Base-by-base conservation (phyloP, 257 asterid genomes). In the Henckelia pumila region DNA sequence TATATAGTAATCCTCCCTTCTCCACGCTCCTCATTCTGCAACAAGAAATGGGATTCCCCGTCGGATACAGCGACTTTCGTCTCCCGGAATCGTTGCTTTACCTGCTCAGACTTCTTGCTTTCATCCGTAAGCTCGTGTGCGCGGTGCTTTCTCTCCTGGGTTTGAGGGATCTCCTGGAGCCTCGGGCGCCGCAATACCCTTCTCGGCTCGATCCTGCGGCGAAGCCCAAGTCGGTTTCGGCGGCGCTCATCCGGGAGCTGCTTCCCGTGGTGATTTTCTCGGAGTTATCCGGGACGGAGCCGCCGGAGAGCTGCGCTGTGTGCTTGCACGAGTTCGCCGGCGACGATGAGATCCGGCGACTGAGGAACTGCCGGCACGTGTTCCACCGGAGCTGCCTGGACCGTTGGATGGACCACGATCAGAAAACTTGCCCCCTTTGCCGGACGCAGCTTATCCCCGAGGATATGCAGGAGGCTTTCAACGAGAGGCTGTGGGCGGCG, bases 391-490 rank as follows among this genome's bases (percentile, higher is more conserved):
- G 73, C 29, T 87, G 95, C 66, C 59, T 87, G 47, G 95, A 87
- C 82, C 89, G 89, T 26, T 87, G 95, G 95, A 85, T 87, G 89
- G 91, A 85, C 60, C 91, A 81, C 47, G 91, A 85, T 75, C 95
- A 83, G 83, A 85, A 83, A 28, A 87, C 91, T 22, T 87, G 95
- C 65, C 95, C 95, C 10, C 89, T 87, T 19, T 87, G 95, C 61
- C 72, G 91, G 57, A 83, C 85, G 56, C 77, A 77, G 4, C 74
- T 85, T 35, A 71, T 85, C 1, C 84, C 91, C 3, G 86, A 78
- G 17, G 91, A 85, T 72, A 80, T 85, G 91, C 86, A 78, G 75
- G 88, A 82, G 25, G 67, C 44, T 33, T 85, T 85, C 50, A 82
- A 85, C 37, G 86, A 85, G 72, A 64, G 81, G 65, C 60, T 85